These are phyloP conservation scores for Diaporthe destruens DNA, from an alignment of 2,329 filamentous ascomycete species.

Conservation along the genomic window DNA sequence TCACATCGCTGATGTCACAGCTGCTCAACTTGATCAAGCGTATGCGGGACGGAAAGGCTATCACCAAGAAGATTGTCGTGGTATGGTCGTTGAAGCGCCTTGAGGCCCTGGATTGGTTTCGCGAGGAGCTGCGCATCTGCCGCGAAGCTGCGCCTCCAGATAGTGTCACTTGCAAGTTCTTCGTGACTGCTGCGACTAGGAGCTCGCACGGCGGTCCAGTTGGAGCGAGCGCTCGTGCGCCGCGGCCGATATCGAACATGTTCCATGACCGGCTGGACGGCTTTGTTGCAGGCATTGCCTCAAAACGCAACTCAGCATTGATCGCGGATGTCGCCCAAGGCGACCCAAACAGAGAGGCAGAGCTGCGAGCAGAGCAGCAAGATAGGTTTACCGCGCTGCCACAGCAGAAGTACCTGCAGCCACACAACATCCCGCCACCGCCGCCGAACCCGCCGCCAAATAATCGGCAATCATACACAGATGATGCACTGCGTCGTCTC, in stretches of 20 bases:
- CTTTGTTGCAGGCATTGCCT: constrained; percentile 87
- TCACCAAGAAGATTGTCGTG: constrained; percentile 89
- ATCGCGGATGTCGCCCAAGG: constrained; percentile 86
- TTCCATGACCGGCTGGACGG: constrained; percentile 91
- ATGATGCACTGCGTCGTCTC: constrained; percentile 63
- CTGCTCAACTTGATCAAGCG: constrained; percentile 94
- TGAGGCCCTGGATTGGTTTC: constrained; percentile 98
- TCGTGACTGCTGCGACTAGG: constrained; percentile 83
- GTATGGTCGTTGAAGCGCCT: constrained; percentile 94
- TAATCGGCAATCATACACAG: constrained; percentile 48
- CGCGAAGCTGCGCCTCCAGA: constrained; percentile 89
- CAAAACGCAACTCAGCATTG: constrained; percentile 86
- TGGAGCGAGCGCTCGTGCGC: constrained; percentile 59
- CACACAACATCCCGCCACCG: constrained; percentile 58
- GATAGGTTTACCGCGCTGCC: constrained; percentile 88
- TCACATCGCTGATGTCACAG: constrained; percentile 93
- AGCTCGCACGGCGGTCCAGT: constrained; percentile 49
- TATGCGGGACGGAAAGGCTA: constrained; percentile 94
- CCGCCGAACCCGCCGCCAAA: constrained; percentile 44
- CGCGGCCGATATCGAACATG: constrained; percentile 77
- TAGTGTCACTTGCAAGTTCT: constrained; percentile 93
- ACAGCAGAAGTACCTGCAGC: constrained; percentile 72
- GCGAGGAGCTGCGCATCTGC: constrained; percentile 92
- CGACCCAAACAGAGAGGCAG: constrained; percentile 81
- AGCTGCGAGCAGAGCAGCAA: constrained; percentile 84